Conservation (phyloP, 352 stramenopile species). For the Peronospora belbahrii region DNA sequence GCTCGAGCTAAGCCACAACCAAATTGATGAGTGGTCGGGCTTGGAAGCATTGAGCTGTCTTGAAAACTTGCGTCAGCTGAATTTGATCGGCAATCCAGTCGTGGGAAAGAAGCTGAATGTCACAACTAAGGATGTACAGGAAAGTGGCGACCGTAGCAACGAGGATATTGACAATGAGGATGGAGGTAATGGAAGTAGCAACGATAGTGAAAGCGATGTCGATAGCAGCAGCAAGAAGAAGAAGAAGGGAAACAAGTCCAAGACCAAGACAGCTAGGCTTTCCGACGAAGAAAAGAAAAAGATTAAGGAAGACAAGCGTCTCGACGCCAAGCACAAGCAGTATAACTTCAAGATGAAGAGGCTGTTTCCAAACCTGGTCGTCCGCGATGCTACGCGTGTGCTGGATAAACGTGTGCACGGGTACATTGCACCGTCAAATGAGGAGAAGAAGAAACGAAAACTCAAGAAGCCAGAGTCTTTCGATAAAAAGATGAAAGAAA, state of each 20-base stretch:
- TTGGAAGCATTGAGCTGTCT: conserved; percentile 54
- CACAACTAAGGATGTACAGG: conserved; percentile 16
- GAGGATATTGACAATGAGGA: conserved; percentile 13
- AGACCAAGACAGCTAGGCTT: conserved; percentile 25
- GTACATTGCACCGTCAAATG: conserved; percentile 66
- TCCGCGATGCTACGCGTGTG: conserved; percentile 69
- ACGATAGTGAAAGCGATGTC: conserved; percentile 12
- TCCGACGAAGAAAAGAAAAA: conserved; percentile 41
- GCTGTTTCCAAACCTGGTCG: conserved; percentile 68
- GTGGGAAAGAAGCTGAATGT: conserved; percentile 42
- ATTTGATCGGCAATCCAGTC: conserved; percentile 74
- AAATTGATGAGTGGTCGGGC: conserved; percentile 74
- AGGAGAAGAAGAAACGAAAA: conserved; percentile 44
- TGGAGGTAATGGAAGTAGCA: conserved; percentile 13
- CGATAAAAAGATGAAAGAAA: conserved; percentile 22
- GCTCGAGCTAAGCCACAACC: conserved; percentile 73
- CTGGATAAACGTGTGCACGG: conserved; percentile 79
- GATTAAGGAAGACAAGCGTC: conserved; percentile 52
- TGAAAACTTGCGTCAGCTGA: conserved; percentile 69
- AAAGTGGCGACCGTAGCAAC: conserved; percentile 11
- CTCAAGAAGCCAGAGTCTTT: conserved; percentile 12
- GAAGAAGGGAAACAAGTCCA: conserved; percentile 13
- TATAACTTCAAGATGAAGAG: conserved; percentile 88
- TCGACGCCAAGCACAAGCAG: conserved; percentile 79
- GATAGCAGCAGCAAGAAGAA: conserved; percentile 14